phyloP scores from a whole-genome alignment of 345 rosid genomes.

The Gossypium arboreum region DNA sequence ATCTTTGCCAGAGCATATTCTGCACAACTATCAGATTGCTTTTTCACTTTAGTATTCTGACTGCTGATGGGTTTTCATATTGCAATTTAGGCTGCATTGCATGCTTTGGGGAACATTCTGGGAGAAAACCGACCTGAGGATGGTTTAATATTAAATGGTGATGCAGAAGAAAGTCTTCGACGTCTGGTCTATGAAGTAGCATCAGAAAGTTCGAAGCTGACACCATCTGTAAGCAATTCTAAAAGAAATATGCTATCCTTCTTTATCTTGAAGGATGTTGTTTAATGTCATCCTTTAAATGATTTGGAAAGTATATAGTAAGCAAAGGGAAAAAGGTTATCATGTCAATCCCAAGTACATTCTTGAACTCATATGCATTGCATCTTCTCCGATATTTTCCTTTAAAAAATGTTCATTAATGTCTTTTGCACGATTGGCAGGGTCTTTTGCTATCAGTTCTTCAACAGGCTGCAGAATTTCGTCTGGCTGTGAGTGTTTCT shows the following conservation, averaged over 20 bases:
- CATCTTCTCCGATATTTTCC: neutral
- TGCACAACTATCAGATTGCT: neutral
- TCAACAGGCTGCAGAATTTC: constrained; percentile 79
- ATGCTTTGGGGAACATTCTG: constrained; percentile 68
- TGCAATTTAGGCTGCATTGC: constrained; percentile 65
- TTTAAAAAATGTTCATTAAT: neutral
- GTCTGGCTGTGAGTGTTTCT: constrained; percentile 60
- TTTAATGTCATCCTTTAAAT: neutral
- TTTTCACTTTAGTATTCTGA: neutral
- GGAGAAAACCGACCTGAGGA: constrained; percentile 64
- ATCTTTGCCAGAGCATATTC: neutral
- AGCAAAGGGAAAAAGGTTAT: neutral
- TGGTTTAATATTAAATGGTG: constrained; percentile 39
- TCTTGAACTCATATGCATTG: neutral
- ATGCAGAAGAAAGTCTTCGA: constrained; percentile 77
- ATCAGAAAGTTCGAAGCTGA: constrained; percentile 67
- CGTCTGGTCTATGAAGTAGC: constrained; percentile 66
- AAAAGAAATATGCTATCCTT: neutral
- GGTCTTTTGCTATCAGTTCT: constrained; percentile 74
- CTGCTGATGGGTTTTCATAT: neutral
- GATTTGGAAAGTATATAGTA: neutral
- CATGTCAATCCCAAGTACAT: neutral
- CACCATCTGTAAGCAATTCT: constrained; percentile 62
- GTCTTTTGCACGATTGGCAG: constrained; percentile 36
- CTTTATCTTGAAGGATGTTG: constrained; percentile 2